Percentiles rank a stretch among this genome's conserved stretches.
phyloP scores from a whole-genome alignment of 2,329 filamentous ascomycete genomes.

The Lithohypha guttulata region DNA sequence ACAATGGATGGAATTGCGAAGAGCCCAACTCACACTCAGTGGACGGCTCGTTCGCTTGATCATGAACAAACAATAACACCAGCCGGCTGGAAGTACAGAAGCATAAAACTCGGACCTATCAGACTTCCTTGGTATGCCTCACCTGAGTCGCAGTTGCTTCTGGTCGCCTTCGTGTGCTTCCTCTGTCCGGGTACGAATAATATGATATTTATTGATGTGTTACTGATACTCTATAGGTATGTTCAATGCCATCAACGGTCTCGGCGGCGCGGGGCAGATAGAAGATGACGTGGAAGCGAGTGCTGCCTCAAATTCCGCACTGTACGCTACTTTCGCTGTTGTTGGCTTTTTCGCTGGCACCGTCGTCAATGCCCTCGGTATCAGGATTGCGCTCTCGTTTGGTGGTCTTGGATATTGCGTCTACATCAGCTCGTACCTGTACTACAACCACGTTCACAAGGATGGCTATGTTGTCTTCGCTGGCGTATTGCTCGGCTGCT shows the following conservation, averaged over 20 bases:
- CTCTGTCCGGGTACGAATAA: too few relatives aligned
- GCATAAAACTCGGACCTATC: constrained; percentile 30
- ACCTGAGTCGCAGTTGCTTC: constrained; percentile 37
- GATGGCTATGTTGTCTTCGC: constrained; percentile 39
- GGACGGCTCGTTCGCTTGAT: too few relatives aligned
- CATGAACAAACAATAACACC: too few relatives aligned
- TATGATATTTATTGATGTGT: too few relatives aligned
- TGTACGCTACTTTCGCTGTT: constrained; percentile 56
- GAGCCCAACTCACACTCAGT: too few relatives aligned
- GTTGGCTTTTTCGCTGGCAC: constrained; percentile 52
- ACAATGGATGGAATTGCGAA: too few relatives aligned
- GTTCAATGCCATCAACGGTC: constrained; percentile 52
- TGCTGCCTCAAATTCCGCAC: constrained; percentile 11
- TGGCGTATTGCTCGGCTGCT: constrained; percentile 40
- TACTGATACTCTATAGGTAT: too few relatives aligned
- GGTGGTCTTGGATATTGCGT: constrained; percentile 40
- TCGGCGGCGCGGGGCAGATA: constrained; percentile 49
- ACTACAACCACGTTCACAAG: constrained; percentile 41
- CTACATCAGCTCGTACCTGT: constrained; percentile 40
- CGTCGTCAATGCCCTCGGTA: constrained; percentile 29
- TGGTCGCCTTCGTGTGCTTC: constrained; percentile 44
- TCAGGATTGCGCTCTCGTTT: constrained; percentile 34
- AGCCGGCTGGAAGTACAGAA: constrained; percentile 43
- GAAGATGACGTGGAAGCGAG: constrained; percentile 25
- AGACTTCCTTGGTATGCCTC: constrained; percentile 40